Base-by-base conservation (phyloP, 23 red algal species). In the Agarophyton chilense region DNA sequence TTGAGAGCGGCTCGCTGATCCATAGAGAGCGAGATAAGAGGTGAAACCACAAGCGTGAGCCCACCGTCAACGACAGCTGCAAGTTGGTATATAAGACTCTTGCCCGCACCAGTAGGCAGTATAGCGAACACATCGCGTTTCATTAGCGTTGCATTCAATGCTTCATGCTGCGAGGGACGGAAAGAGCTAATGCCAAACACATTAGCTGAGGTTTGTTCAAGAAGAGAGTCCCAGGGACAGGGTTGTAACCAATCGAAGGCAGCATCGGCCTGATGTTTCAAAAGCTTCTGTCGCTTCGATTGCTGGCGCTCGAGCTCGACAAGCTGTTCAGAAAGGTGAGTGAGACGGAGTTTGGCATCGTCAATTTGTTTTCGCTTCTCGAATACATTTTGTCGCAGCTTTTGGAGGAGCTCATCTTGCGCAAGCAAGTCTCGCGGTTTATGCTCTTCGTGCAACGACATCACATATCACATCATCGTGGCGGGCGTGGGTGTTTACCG, bases 41-140 rank as follows among this genome's bases (percentile, higher is more conserved):
- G 96, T 19, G 96, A 93, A 11, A 98, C 84, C 18, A 98, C 96
- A 31, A 98, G 32, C 58, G 88, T 90, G 21, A 98, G 81, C 21
- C 96, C 92, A 51, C 57, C 81, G 38, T 87, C 68, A n/a, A 91
- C 87, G 12, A 93, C 71, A 14, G 89, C 88, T 0, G 96, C 81
- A 25, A 98, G 84, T 56, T 98, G 96, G 46, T 93, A 98, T 36
- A 93, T 79, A 7, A 99, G 86, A n/a, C 83, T 92, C 91, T 99
- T 99, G 40, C 97, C 97, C 13, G 84, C 91, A 22, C 97, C 97
- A 16, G 97, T 99, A 22, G 97, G 93, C 85, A 96, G 57, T 5
- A 99, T 52, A 4, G 82, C 93, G 61, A 96, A 89, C 47, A 94
- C 90, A 41, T 99, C 96, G 52, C 92, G 87, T 11, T 68, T 63